These are phyloP conservation scores for Takashimella koratensis DNA, from an alignment of 1,284 basidiomycete genomes.

Conservation along the genomic window DNA sequence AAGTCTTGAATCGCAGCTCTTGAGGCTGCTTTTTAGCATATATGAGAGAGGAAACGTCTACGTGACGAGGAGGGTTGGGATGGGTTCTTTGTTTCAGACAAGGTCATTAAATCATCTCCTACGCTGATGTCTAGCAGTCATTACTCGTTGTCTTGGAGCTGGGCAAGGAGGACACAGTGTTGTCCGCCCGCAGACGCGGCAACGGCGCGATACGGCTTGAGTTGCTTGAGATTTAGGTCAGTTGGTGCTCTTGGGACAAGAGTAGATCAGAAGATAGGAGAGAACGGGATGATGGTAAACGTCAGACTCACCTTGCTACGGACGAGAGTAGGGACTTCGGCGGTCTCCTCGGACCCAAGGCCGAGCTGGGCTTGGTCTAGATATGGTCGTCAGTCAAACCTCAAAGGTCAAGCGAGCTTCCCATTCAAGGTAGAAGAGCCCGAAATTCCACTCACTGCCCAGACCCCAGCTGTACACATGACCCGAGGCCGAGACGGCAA, in stretches of 20 bases:
- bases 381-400: not conserved
- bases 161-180: slow-evolving; percentile 49
- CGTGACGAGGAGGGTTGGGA: too few relatives aligned
- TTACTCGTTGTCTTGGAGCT: slow-evolving; percentile 5
- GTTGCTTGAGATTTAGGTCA: slow-evolving; percentile 23
- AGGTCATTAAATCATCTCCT: too few relatives aligned
- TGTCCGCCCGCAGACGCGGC: slow-evolving; percentile 51
- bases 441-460: slow-evolving; percentile 54
- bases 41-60: too few relatives aligned
- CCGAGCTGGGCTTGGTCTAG: slow-evolving; percentile 52
- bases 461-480: slow-evolving; percentile 83
- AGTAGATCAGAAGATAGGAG: not conserved
- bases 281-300: too few relatives aligned
- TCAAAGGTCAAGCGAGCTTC: too few relatives aligned
- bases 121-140: too few relatives aligned
- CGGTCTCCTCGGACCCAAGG: slow-evolving; percentile 49
- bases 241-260: slow-evolving; percentile 43
- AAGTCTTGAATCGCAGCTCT: too few relatives aligned
- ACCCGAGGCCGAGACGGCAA: slow-evolving; percentile 72
- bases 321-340: slow-evolving; percentile 63
- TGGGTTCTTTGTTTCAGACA: too few relatives aligned
- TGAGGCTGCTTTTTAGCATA: too few relatives aligned
- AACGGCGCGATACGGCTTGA: slow-evolving; percentile 50
- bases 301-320: slow-evolving; percentile 57
- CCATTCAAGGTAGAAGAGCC: too few relatives aligned